Evolutionary conservation across 2,329 filamentous ascomycete species (phyloP), one percentile per base, ranked within the genome.

Genomic region (Plectosphaerella sp.): DNA sequence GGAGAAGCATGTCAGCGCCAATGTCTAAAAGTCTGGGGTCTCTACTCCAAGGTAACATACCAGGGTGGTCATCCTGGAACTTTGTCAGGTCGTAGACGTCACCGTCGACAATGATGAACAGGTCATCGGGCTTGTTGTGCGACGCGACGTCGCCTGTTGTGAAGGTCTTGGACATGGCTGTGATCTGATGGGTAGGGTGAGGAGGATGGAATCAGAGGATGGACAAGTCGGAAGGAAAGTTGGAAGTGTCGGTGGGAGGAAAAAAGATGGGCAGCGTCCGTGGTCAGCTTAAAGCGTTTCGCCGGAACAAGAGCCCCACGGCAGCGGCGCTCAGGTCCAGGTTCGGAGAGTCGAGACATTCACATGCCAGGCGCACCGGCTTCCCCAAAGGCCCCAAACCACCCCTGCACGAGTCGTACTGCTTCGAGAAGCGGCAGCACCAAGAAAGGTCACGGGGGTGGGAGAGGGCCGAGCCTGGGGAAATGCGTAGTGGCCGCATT

Each of bases 51-150:
- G 2, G 12, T 35, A 22, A 22, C 28, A 10, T 33, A 33, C 28
- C 28, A 18, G 89, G 89, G 69, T 93, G 89, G 59, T 92, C 88
- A 55, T 92, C 86, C 68, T 90, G 87, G 69, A 93, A 93, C 65
- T 86, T 91, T 62, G 91, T 96, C 63, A 97, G 69, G 67, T 99
- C 93, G 72, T 96, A 97, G 60, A 97, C 93, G 71, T 97, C 93
- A 63, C 92, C 88, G 61, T 97, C 93, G 60, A 97, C 85, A 59
- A 95, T 83, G 65, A 97, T 89, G 83, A 86, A 97, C 56, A 97
- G 79, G 67, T 86, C 87, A 65, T 91, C 84, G 45, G 86, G 72
- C 75, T 93, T 96, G 79, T 91, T 96, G 73, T 97, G 92, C 73
- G 88, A 84, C 67, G 92, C 86, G 57, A 99, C 93, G 68, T 97